These are phyloP conservation scores for Aureobasidium musti DNA, from an alignment of 2,329 filamentous ascomycete species.

Conservation along the genomic window DNA sequence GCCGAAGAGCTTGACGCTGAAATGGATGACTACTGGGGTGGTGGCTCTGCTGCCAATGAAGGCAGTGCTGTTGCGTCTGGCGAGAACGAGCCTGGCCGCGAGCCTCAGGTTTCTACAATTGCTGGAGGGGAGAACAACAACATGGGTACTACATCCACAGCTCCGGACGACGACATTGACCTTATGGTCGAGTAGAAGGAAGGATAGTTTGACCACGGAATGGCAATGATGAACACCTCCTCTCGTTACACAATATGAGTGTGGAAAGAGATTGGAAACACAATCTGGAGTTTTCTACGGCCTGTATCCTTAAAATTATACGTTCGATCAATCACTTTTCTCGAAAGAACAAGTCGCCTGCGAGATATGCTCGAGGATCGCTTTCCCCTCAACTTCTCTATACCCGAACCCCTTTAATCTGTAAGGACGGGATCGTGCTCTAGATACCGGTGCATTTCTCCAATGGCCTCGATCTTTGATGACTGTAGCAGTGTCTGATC, in stretches of 20 bases:
- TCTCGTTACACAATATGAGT: background rate
- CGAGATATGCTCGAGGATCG: background rate
- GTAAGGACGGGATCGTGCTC: background rate
- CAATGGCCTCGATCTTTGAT: too few species aligned
- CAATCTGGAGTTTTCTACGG: background rate
- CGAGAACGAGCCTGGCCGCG: slow-evolving; percentile 15
- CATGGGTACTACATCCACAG: slow-evolving; percentile 25
- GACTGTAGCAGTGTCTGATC: too few species aligned
- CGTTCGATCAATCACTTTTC: background rate
- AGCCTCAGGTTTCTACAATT: slow-evolving; percentile 27
- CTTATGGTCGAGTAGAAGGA: slow-evolving; percentile 32
- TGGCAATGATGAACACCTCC: background rate
- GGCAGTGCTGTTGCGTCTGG: slow-evolving; percentile 23
- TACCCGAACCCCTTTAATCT: background rate
- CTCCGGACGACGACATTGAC: slow-evolving; percentile 32
- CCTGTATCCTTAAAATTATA: background rate
- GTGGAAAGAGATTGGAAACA: background rate
- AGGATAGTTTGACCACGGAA: too few species aligned
- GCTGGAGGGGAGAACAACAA: slow-evolving; percentile 24
- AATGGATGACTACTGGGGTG: slow-evolving; percentile 81
- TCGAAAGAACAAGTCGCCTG: background rate
- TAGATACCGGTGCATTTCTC: too few species aligned
- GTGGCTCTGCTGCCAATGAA: slow-evolving; percentile 12
- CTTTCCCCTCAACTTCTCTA: background rate
- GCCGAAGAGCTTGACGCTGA: slow-evolving; percentile 92